A percentile compares a stretch with the other conserved stretches of the same genome.
Evolutionary conservation across 164 flowering plant genomes (phyloP).

Genomic region (Magnolia kwangsiensis): DNA sequence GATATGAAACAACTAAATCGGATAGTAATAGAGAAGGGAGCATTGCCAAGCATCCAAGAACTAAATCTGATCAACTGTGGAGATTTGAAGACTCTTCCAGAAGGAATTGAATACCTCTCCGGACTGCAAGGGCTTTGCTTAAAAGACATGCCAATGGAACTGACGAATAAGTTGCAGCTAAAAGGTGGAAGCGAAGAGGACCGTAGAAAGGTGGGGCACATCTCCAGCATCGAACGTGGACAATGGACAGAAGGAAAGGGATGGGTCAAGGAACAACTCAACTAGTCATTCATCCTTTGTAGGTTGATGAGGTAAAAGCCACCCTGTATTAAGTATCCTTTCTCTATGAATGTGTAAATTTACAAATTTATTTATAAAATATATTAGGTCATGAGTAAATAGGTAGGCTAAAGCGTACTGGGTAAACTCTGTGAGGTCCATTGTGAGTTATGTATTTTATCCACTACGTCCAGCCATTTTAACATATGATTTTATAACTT

Average conservation of each 20-base stretch:
- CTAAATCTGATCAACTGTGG: constrained; percentile 20
- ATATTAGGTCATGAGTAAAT: too few species aligned
- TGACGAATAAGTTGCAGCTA: not conserved
- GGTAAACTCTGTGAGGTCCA: too few species aligned
- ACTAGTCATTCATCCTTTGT: not conserved
- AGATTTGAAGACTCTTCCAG: constrained; percentile 23
- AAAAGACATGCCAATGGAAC: constrained; percentile 31
- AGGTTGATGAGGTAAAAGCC: too few species aligned
- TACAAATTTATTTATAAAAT: too few species aligned
- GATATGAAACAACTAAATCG: constrained; percentile 15
- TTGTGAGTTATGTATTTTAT: too few species aligned
- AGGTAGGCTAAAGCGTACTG: too few species aligned
- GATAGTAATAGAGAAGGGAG: constrained; percentile 25
- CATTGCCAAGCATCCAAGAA: constrained; percentile 26
- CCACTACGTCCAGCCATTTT: too few species aligned
- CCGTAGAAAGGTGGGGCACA: constrained; percentile 8
- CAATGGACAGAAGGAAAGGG: not conserved
- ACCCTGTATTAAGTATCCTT: too few species aligned
- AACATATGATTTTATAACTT: too few species aligned
- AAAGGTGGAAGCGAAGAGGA: not conserved
- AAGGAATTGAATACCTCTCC: constrained; percentile 33
- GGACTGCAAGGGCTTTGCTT: constrained; percentile 25
- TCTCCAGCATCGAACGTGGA: not conserved
- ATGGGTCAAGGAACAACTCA: not conserved
- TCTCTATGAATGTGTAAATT: too few species aligned